A percentile compares a stretch with the other conserved stretches of the same genome.
Evolutionary conservation across 805 yeast genomes (phyloP).

Genomic region (Scheffersomyces ergatensis): DNA sequence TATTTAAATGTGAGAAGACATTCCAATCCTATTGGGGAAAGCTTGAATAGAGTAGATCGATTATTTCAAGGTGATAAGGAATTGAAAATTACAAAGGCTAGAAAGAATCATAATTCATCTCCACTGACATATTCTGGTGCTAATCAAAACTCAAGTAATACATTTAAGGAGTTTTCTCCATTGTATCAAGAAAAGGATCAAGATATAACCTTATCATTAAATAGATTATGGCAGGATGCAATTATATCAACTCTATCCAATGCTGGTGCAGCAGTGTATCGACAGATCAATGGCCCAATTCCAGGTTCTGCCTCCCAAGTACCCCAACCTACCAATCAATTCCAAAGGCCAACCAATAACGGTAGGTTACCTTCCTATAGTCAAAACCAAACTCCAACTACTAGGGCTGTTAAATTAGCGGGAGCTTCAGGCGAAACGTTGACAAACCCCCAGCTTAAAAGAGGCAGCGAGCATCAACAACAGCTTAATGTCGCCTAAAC

Average conservation of each 20-base stretch:
- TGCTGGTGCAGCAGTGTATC: neutral
- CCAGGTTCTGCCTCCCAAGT: neutral
- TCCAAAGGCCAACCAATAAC: conserved; percentile 11
- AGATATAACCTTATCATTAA: conserved; percentile 22
- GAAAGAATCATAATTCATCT: conserved; percentile 8
- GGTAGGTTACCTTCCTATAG: neutral
- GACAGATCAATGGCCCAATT: neutral
- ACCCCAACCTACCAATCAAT: conserved; percentile 6
- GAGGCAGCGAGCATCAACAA: neutral
- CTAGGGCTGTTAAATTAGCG: conserved; percentile 35
- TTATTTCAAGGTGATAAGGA: conserved; percentile 10
- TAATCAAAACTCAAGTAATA: conserved; percentile 15
- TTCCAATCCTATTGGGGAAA: conserved; percentile 66
- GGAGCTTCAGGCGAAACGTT: neutral
- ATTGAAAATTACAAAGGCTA: conserved; percentile 22
- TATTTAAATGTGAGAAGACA: conserved; percentile 67
- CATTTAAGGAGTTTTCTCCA: conserved; percentile 34
- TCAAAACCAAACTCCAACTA: conserved; percentile 21
- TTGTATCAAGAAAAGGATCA: conserved; percentile 28
- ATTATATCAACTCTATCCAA: conserved; percentile 17
- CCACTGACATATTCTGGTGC: neutral
- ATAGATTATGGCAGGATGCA: conserved; percentile 42
- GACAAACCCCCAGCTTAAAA: neutral
- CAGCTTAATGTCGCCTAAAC: neutral
- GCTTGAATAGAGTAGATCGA: conserved; percentile 50